Percentiles rank a stretch among this genome's conserved stretches.
These are phyloP conservation scores for Dryas integrifolia DNA, from an alignment of 331 rosid species.

Conservation along the genomic window DNA sequence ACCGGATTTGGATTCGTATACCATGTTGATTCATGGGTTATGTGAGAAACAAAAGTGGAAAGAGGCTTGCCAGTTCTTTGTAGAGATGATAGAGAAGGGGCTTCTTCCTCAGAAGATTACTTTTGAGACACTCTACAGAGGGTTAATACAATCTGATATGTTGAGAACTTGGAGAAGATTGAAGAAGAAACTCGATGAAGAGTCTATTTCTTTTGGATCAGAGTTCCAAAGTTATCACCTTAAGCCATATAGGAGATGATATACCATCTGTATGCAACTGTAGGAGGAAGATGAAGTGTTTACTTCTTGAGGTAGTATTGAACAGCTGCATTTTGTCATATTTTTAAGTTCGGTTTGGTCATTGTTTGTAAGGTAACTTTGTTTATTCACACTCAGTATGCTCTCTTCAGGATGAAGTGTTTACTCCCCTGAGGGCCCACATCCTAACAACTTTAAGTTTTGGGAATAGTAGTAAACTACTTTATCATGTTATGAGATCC, in stretches of 20 bases:
- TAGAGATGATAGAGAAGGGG: constrained; percentile 89
- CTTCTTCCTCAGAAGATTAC: constrained; percentile 84
- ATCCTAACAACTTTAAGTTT: not conserved
- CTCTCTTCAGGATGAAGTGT: not conserved
- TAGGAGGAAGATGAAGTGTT: not conserved
- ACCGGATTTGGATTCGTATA: constrained; percentile 75
- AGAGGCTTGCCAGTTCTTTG: constrained; percentile 69
- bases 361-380: not conserved
- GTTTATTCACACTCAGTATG: not conserved
- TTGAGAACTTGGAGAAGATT: constrained; percentile 90
- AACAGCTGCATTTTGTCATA: not conserved
- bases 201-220: constrained; percentile 70
- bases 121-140: constrained; percentile 76
- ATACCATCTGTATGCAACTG: not conserved
- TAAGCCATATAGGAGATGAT: constrained; percentile 74
- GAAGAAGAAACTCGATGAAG: constrained; percentile 85
- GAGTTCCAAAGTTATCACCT: constrained; percentile 70
- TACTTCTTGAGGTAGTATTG: not conserved
- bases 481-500: not conserved
- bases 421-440: not conserved
- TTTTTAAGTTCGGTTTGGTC: not conserved
- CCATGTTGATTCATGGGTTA: constrained; percentile 61
- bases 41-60: constrained; percentile 68
- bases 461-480: not conserved
- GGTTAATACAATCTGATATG: constrained; percentile 84